A percentile compares a stretch with the other conserved stretches of the same genome.
Evolutionary conservation across 768 basidiomycete genomes (phyloP).

Genomic region (Xerocomus potaroensis): DNA sequence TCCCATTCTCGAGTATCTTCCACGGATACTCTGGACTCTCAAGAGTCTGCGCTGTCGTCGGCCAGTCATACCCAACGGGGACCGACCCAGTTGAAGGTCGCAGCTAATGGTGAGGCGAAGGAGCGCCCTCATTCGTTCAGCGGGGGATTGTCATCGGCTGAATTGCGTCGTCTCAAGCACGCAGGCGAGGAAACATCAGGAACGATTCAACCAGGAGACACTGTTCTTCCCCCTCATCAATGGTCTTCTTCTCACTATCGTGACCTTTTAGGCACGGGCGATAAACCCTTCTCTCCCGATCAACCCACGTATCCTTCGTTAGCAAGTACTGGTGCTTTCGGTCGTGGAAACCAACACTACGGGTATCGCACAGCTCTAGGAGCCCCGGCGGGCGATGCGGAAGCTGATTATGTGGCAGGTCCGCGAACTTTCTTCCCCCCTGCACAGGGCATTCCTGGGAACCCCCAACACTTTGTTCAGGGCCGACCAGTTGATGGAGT

Average conservation of each 20-base stretch:
- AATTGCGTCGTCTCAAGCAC: conserved; percentile 72
- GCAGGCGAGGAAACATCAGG: conserved; percentile 45
- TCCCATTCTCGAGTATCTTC: conserved; percentile 82
- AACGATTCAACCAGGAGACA: conserved; percentile 33
- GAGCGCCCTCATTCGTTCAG: conserved; percentile 82
- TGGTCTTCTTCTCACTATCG: conserved; percentile 50
- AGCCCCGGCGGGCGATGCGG: conserved; percentile 17
- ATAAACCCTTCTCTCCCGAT: conserved; percentile 42
- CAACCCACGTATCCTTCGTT: conserved; percentile 67
- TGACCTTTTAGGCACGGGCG: conserved; percentile 35
- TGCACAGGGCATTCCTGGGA: conserved; percentile 37
- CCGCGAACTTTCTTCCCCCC: conserved; percentile 53
- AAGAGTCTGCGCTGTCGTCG: conserved; percentile 48
- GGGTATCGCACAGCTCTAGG: conserved; percentile 45
- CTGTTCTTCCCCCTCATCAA: conserved; percentile 40
- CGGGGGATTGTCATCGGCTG: conserved; percentile 69
- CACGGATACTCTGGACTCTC: conserved; percentile 67
- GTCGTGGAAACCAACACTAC: conserved; percentile 51
- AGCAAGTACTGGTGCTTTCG: conserved; percentile 40
- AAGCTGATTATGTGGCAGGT: conserved; percentile 54
- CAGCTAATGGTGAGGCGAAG: conserved; percentile 52
- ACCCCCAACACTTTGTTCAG: conserved; percentile 45
- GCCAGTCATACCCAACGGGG: conserved; percentile 55
- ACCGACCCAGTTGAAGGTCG: conserved; percentile 51
- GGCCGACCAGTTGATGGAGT: conserved; percentile 49